Base-by-base conservation (phyloP, 2,329 filamentous ascomycete genomes). In the Cylindrodendrum hubeiense region DNA sequence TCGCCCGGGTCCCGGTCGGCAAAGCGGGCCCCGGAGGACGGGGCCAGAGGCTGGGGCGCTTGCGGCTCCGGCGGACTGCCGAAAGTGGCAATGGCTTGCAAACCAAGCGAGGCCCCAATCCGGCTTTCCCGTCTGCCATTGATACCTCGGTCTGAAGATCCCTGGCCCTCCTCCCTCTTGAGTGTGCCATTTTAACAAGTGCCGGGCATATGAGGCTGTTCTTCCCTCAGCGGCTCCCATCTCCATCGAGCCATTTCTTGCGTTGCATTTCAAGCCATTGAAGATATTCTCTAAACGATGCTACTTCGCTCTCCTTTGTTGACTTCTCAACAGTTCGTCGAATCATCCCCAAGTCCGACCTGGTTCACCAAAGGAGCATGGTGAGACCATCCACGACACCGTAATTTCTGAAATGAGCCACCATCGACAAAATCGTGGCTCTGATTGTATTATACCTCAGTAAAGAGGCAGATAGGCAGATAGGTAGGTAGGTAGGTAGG, bases 291-390 rank as follows among this genome's bases (percentile, higher is more conserved):
- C n/a, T 13, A 43, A 37, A 33, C 56, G 37, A 59, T 60, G 37
- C 47, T 60, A 52, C 56, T 34, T 21, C 39, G 24, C 12, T n/a
- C 43, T 7, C 26, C 47, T 60, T 54, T 54, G 58, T 61, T 61
- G 58, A 41, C 41, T 34, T 41, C 58, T 49, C 58, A 61, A 61
- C 58, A 60, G 28, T 53, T 53, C 30, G 49, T n/a, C n/a, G 3
- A 52, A 41, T 39, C 28, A 50, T 21, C 10, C n/a, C n/a, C 15
- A 33, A 17, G 24, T 22, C 53, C 50, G 30, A 41, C 34, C 33
- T 17, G 47, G 17, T 22, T 49, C 26, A 49, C 49, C 15, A 28
- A 56, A n/a, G 2, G 19, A 24, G 22, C 33, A 44, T 9, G 28
- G 5, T 26, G 21, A 21, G 26, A 12, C 22, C 13, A 28, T 46